Evolutionary conservation across 495 filamentous ascomycete genomes (phyloP), one percentile per base, ranked within the genome.

Genomic region (Immersiella caudata): DNA sequence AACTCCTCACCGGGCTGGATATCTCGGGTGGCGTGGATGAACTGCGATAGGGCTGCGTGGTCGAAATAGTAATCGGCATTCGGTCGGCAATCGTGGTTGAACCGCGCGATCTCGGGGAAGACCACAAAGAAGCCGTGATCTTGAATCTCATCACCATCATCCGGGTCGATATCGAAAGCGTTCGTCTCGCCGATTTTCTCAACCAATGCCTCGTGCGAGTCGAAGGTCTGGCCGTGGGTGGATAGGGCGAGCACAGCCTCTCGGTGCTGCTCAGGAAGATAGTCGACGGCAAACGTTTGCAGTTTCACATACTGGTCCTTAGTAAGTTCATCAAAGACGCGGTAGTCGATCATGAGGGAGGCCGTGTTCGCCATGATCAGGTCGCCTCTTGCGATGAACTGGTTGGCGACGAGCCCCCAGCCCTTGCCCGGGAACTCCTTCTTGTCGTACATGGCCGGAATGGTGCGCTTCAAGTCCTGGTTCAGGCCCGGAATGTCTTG

Each of bases 31-130:
- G 80, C 79, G 51, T 75, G 67, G 8, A 82, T 71, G 54, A 71
- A 73, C 52, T 82, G 80, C 9, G 69, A 67, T 14, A 81, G 75
- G 0, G 72, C 68, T 6, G 57, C 63, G 40, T 75, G 66, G 27
- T 78, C 75, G 54, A 78, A 82, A 63, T 72, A 75, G 75, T 83
- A 82, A 49, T 79, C 79, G 12, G 77, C 78, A 46, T 80, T 82
- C 8, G 80, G 76, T 0, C 79, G 78, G 66, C 80, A 83, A 69
- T 78, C 79, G 68, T 83, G 80, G 67, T 83, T 83, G 65, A 80
- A 67, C 46, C 80, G 73, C 6, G 79, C 77, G 62, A 81, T 73
- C 27, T 72, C 69, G 35, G 76, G 74, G 69, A 77, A 77, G 24
- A 77, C 61, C 22, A 71, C 70, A 58, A 70, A 74, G 57, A 76